Percentiles rank a stretch among this genome's conserved stretches.
Conservation (phyloP, 164 flowering plant species). For the Stephania cephalantha region DNA sequence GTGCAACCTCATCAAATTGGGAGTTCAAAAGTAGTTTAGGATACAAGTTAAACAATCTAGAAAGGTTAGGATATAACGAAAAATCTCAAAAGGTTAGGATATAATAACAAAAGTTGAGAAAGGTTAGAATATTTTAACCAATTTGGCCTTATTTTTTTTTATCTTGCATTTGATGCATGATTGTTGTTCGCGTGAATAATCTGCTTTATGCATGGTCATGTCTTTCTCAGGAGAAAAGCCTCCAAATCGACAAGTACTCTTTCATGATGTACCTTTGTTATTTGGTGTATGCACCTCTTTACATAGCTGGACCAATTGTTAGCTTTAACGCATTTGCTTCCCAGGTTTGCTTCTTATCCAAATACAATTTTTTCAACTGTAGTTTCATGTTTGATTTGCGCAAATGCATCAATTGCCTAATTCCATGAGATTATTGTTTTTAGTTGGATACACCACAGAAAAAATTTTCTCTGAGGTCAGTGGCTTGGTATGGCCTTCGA, state of each 20-base stretch:
- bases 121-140: no score
- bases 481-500: constrained; percentile 69
- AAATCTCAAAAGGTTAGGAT: no score
- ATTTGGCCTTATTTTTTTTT: no score
- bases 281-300: constrained; percentile 90
- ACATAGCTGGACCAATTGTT: constrained; percentile 89
- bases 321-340: constrained; percentile 93
- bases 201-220: constrained; percentile 8
- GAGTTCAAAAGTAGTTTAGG: no score
- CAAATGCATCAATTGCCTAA: background rate
- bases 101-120: no score
- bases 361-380: background rate
- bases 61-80: no score
- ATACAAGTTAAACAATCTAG: no score
- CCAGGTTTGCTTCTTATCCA: constrained; percentile 49
- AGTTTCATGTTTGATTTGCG: background rate
- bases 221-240: constrained; percentile 60
- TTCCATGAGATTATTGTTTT: constrained; percentile 15
- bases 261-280: constrained; percentile 66
- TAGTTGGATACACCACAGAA: constrained; percentile 81
- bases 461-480: constrained; percentile 35
- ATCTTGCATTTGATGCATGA: background rate
- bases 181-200: constrained; percentile 8
- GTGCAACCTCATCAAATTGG: no score
- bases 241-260: constrained; percentile 41